Percentiles rank a stretch among this genome's conserved stretches.
phyloP scores from a whole-genome alignment of 306 rosid genomes.

The Acmispon strigosus region DNA sequence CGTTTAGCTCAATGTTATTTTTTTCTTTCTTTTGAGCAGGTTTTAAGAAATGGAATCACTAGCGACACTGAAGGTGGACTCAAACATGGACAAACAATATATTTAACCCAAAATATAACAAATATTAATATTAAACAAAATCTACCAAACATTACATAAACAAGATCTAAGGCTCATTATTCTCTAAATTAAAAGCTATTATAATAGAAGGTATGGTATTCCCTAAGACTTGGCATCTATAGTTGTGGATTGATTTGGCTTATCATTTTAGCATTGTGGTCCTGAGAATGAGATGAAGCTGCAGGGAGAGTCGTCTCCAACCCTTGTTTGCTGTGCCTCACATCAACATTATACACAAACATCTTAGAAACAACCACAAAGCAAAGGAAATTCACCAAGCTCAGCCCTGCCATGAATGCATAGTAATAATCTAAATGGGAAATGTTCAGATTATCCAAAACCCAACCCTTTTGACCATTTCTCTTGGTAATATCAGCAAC shows the following conservation, averaged over 20 bases:
- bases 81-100: no score
- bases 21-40: no score
- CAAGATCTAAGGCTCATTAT: no score
- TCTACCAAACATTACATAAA: no score
- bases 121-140: no score
- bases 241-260: constrained; percentile 2
- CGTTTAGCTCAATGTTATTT: no score
- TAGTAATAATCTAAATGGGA: constrained; percentile 61
- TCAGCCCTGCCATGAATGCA: constrained; percentile 50
- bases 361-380: constrained; percentile 49
- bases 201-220: no score
- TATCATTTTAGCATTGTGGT: not conserved
- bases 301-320: constrained; percentile 1
- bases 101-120: no score
- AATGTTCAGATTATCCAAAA: constrained; percentile 56
- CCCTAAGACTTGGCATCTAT: not conserved
- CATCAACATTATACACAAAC: constrained; percentile 49
- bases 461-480: constrained; percentile 51
- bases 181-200: no score
- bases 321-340: constrained; percentile 18
- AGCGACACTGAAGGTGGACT: no score
- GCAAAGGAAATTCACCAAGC: constrained; percentile 53
- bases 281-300: not conserved
- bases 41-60: no score
- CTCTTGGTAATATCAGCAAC: constrained; percentile 41